Evolutionary conservation across 805 yeast species (phyloP), one percentile per base, ranked within the genome.

Genomic region (Ascoidea rubescens): DNA sequence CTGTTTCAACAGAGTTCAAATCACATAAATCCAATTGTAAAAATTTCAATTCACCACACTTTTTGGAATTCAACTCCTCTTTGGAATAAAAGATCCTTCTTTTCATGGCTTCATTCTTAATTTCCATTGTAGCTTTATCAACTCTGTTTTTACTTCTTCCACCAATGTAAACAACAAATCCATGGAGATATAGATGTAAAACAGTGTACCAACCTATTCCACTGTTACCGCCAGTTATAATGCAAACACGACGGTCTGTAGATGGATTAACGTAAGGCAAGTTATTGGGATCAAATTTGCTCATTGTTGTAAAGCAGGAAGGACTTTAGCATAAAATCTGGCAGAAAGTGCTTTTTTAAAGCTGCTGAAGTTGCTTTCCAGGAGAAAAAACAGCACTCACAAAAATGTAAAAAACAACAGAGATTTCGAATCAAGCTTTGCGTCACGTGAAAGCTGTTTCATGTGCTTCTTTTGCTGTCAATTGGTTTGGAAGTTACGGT

Each of bases 131-230:
- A 1, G 88, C 81, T 47, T 72, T 73, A 47, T 68, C 65, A 4
- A 83, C 82, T 53, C 84, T 71, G 12, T 72, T 66, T 47, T 68
- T 69, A 57, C 77, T 79, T 57, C 95, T 68, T 4, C 95, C 91
- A 2, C 85, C 87, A 44, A 87, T 69, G 61, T 87, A 87, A 3
- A 87, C 82, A 6, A 73, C 69, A 62, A 76, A 84, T 0, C 96
- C 96, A 64, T 87, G 96, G 50, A 85, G 69, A 60, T 82, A 86
- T 5, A 87, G 71, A 60, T 86, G 90, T 30, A 86, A 69, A 6
- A 80, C 87, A 0, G 90, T 81, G 62, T 72, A 84, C 71, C 77
- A 87, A 8, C 96, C 96, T 17, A 85, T 77, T 0, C 95, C 96
- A 52, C 84, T 75, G 59, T 82, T 84, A 5, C 93, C 95, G 1